Percentiles rank a stretch among this genome's conserved stretches.
phyloP scores from a whole-genome alignment of 2,329 filamentous ascomycete genomes.

The Claviceps sp. region DNA sequence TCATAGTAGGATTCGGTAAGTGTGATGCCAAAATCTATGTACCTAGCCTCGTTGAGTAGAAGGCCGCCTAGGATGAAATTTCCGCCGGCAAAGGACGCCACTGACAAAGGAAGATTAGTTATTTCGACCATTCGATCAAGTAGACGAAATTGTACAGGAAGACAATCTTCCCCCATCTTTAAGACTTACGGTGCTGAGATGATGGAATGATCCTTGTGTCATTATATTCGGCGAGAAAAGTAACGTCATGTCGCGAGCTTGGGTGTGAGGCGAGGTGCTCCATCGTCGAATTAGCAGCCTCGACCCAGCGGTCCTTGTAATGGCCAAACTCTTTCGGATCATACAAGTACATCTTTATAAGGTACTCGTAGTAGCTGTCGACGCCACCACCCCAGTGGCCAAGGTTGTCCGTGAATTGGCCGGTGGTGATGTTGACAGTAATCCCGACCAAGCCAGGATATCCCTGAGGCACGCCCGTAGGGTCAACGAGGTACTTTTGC shows the following conservation, averaged over 20 bases:
- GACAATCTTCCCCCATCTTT: too few relatives aligned
- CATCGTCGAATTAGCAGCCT: slow-evolving; percentile 65
- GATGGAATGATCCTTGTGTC: slow-evolving; percentile 28
- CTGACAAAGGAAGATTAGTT: slow-evolving; percentile 15
- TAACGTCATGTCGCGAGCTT: slow-evolving; percentile 50
- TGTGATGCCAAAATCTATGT: slow-evolving; percentile 59
- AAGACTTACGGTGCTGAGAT: slow-evolving; percentile 36
- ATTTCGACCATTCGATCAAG: too few relatives aligned
- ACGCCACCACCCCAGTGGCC: slow-evolving; percentile 68
- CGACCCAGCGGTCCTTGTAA: slow-evolving; percentile 63
- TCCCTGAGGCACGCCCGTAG: slow-evolving; percentile 45
- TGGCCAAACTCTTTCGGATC: slow-evolving; percentile 46
- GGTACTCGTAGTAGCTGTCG: slow-evolving; percentile 79
- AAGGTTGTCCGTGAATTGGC: slow-evolving; percentile 48
- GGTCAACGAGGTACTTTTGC: slow-evolving; percentile 57
- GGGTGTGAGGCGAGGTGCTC: slow-evolving; percentile 57
- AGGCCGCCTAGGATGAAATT: slow-evolving; percentile 75
- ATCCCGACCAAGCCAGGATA: slow-evolving; percentile 66
- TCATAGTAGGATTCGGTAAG: slow-evolving; percentile 61
- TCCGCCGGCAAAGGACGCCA: slow-evolving; percentile 75
- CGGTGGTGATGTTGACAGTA: slow-evolving; percentile 48
- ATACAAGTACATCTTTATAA: slow-evolving; percentile 85
- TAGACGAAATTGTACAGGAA: too few relatives aligned
- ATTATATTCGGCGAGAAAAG: slow-evolving; percentile 50
- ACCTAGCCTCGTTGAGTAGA: slow-evolving; percentile 49